A percentile compares a stretch with the other conserved stretches of the same genome.
These are phyloP conservation scores for Darksidea phi DNA, from an alignment of 495 filamentous ascomycete genomes.

Conservation along the genomic window DNA sequence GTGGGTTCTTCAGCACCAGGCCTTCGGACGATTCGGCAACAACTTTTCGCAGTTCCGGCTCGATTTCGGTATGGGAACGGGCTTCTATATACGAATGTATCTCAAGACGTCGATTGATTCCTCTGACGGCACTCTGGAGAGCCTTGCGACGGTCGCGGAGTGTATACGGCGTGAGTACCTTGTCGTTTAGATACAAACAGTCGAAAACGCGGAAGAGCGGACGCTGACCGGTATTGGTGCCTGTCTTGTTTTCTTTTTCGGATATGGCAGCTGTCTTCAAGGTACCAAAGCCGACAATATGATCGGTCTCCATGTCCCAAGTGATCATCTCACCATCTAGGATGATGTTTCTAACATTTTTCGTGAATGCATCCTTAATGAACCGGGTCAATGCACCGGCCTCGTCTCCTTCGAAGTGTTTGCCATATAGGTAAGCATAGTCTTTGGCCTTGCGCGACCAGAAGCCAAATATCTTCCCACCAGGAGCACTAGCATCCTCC, in stretches of 20 bases:
- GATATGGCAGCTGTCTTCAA: constrained; percentile 87
- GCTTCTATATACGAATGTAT: constrained; percentile 74
- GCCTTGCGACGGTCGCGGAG: constrained; percentile 79
- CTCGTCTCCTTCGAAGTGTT: constrained; percentile 72
- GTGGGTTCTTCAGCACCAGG: constrained; percentile 89
- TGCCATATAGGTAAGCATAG: constrained; percentile 92
- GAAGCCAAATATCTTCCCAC: constrained; percentile 76
- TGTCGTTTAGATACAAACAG: constrained; percentile 82
- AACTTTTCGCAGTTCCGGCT: constrained; percentile 73
- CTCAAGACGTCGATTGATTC: constrained; percentile 73
- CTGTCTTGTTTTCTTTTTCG: constrained; percentile 74
- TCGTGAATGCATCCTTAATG: constrained; percentile 72
- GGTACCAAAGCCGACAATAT: constrained; percentile 85
- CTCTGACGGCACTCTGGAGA: constrained; percentile 62
- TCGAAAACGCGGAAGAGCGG: constrained; percentile 88
- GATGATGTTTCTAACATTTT: constrained; percentile 79
- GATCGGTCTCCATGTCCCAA: constrained; percentile 87
- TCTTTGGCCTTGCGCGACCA: constrained; percentile 98
- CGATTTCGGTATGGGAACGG: constrained; percentile 66
- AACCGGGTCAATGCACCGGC: constrained; percentile 78
- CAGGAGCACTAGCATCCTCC: constrained; percentile 62
- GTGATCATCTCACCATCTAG: constrained; percentile 98
- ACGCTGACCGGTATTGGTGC: constrained; percentile 59
- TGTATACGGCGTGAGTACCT: constrained; percentile 74
- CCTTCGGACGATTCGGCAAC: constrained; percentile 88